phyloP scores from a whole-genome alignment of 371 early-diverging fungal genomes.

The Apophysomyces sp. region DNA sequence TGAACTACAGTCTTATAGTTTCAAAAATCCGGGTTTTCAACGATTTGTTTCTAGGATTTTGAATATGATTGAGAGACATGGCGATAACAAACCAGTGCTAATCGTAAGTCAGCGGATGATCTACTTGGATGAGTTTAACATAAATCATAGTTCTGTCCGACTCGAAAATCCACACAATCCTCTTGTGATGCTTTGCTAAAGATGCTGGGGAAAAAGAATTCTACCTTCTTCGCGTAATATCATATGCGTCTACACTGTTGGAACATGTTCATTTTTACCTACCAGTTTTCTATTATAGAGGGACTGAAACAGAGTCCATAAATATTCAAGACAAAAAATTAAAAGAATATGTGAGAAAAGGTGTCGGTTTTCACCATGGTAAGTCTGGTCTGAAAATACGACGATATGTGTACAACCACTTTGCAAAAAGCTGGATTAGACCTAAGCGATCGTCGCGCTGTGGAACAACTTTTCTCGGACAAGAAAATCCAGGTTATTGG shows the following conservation, averaged over 20 bases:
- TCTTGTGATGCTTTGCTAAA: constrained; percentile 57
- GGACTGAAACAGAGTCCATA: neutral
- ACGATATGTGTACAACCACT: neutral
- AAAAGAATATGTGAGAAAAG: constrained; percentile 44
- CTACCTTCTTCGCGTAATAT: neutral
- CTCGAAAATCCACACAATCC: constrained; percentile 66
- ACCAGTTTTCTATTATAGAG: neutral
- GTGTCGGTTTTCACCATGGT: constrained; percentile 79
- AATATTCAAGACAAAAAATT: constrained; percentile 33
- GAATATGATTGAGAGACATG: constrained; percentile 58
- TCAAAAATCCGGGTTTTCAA: too few species aligned
- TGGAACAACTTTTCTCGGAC: constrained; percentile 67
- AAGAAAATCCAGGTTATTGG: constrained; percentile 67
- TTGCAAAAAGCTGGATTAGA: constrained; percentile 64
- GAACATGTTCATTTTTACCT: neutral
- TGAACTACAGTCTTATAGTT: neutral
- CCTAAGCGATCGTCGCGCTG: constrained; percentile 55
- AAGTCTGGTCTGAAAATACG: neutral
- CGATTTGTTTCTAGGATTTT: constrained; percentile 44
- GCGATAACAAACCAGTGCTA: constrained; percentile 58
- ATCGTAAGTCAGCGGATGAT: constrained; percentile 47
- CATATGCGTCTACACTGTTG: neutral
- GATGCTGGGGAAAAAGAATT: constrained; percentile 21
- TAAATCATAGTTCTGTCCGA: constrained; percentile 67
- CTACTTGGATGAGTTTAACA: neutral